Evolutionary conservation across 306 rosid species (phyloP), one percentile per base, ranked within the genome.

Genomic region (Sphenostylis stenocarpa): DNA sequence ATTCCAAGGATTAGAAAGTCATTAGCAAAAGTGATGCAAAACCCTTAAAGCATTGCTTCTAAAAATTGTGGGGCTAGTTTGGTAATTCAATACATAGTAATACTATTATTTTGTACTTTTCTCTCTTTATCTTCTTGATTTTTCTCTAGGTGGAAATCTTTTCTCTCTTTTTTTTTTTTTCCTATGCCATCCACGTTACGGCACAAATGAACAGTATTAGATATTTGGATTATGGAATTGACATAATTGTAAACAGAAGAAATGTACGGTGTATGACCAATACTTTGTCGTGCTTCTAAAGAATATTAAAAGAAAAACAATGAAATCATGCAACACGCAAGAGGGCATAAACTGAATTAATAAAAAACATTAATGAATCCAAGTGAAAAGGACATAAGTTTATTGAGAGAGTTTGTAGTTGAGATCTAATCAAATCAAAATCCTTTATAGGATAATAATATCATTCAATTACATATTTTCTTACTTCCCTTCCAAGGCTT

Each of bases 401-500:
- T 55, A 66, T 65, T 45, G 57, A 68, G 39, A 36, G 16, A 70
- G 79, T 70, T 38, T 87, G 79, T 28, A 67, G 84, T 83, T 85
- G 78, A 44, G 72, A 80, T 77, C 74, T 57, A 4, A 75, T 45
- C 45, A 47, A 45, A 55, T 48, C 67, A 70, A 82, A 75, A 13
- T 38, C 47, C 51, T 21, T 53, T 61, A n/a, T n/a, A n/a, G n/a
- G n/a, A 4, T 53, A 36, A n/a, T 9, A 16, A 23, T 21, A 31
- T 44, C 38, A 6, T 70, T 44, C 28, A 70, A 61, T 61, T 2
- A 31, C 67, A 78, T 58, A 45, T 47, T 52, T 70, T 23, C 41
- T 86, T 55, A 76, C 92, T 84, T 89, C 36, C 75, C 85, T 80
- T 87, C 41, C 76, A 89, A 87, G 90, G 71, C 82, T 80, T 79